Base-by-base conservation (phyloP, 306 rosid species). In the Parietaria judaica region DNA sequence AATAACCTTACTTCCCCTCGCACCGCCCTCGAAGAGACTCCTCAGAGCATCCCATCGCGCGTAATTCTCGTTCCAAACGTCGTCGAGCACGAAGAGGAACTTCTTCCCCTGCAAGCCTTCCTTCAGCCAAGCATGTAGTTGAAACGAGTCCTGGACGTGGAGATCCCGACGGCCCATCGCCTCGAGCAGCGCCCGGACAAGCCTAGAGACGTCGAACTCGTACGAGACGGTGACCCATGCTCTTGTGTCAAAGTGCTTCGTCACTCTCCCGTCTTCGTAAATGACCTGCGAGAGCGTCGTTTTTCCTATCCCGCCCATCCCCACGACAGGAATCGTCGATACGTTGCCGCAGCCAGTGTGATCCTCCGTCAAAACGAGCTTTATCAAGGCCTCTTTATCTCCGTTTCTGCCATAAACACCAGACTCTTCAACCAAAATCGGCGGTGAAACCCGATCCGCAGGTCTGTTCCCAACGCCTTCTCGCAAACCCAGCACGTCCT, bases 21-120 rank as follows among this genome's bases (percentile, higher is more conserved):
- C 59, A 8, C 53, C 71, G 35, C 3, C 14, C 39, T 47, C 54
- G 11, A 66, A 36, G 6, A 8, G 23, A 7, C 55, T 34, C 36
- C 36, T 47, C 8, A 70, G 8, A 44, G 6, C 34, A 10, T 59
- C 64, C 70, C 75, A 70, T 6, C 12, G 6, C 0, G 3, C 11
- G 50, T 34, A 63, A 23, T 55, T 10, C 15, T 56, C 74, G 31
- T 37, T 70, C 64, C 74, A 70, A 1, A 56, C 75, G 23, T 70
- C 75, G 36, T 70, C 70, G 4, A 63, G 57, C 44, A 72, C 76
- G 23, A 37, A n/a, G 3, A 68, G 43, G 51, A 68, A 68, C 36
- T 43, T 68, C 8, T 53, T 69, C 36, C 59, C 54, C 3, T 5
- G n/a, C 61, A 69, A 44, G 3, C 14, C 47, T 2, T 14, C 35